Base-by-base conservation (phyloP, 352 stramenopile species). In the Pythium aristosporum region DNA sequence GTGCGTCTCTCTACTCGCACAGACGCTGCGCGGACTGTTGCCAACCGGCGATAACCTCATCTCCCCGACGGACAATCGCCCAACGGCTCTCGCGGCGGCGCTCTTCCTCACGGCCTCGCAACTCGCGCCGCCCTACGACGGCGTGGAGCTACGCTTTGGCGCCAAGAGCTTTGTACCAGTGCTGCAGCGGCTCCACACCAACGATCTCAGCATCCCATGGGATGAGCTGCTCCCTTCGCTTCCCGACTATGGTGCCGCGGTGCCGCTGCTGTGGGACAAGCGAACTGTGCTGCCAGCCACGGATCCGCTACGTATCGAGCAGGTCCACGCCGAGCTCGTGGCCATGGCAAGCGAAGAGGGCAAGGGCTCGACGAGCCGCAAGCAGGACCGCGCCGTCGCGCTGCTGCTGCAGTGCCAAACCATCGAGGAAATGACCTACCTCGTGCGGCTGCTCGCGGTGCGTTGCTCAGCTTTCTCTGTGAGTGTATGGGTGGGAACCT, bases 381-480 rank as follows among this genome's bases (percentile, higher is more conserved):
- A 94, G 57, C 77, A 91, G 50, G 77, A 87, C 63, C 67, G 75
- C 2, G 84, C 80, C 0, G 53, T 91, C 18, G 71, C 69, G 28
- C 53, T 94, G 23, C 69, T 94, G 8, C 68, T 79, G 49, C 71
- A 82, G 10, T 65, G 53, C 57, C 88, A 76, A n/a, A 79, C 65
- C 13, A 37, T 69, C 4, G 75, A 90, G 15, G 86, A 92, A 63
- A 63, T 87, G 13, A 57, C 87, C 43, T 87, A 80, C 36, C 64
- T 94, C 41, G 73, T 82, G 42, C 82, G 86, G 23, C 86, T 92
- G 52, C 70, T 94, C n/a, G 82, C 82, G 65, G 85, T 94, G 44
- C 41, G 82, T 76, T 25, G 6, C 11, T 76, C n/a, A 8, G 39
- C n/a, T 20, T 10, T 18, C 34, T 5, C 15, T 46, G 0, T 49